A percentile compares a stretch with the other conserved stretches of the same genome.
phyloP scores from a whole-genome alignment of 345 rosid species.

The Punica granatum region DNA sequence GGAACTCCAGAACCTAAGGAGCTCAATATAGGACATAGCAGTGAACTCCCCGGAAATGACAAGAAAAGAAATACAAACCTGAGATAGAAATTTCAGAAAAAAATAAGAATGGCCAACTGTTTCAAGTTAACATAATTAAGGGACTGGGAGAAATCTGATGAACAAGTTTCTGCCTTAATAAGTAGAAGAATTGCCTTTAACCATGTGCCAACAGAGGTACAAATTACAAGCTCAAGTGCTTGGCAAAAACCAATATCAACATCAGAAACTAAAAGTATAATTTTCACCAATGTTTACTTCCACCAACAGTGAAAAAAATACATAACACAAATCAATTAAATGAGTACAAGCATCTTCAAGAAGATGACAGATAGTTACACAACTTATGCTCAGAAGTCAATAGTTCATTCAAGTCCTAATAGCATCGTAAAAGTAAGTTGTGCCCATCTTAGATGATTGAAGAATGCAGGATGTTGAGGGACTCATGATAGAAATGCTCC shows the following conservation, averaged over 20 bases:
- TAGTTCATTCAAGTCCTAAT: neutral
- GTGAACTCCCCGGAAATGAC: neutral
- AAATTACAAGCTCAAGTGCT: neutral
- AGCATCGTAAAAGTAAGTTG: neutral
- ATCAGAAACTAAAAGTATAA: neutral
- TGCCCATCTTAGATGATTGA: neutral
- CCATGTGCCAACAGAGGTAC: neutral
- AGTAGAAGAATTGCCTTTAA: neutral
- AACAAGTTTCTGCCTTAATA: neutral
- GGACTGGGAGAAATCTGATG: neutral
- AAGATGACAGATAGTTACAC: neutral
- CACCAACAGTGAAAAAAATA: neutral
- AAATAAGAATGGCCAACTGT: neutral
- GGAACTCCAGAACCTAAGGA: neutral
- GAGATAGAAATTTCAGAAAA: neutral
- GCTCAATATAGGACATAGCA: neutral
- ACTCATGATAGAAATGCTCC: neutral
- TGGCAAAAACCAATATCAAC: neutral
- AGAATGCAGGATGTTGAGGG: neutral
- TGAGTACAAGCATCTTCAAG: neutral
- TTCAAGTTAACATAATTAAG: neutral
- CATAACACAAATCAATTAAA: neutral
- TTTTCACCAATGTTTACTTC: neutral
- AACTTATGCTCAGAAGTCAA: neutral
- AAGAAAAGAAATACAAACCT: neutral